Conservation (phyloP, 1,284 basidiomycete genomes). For the Erythrobasidium hasegawianum region DNA sequence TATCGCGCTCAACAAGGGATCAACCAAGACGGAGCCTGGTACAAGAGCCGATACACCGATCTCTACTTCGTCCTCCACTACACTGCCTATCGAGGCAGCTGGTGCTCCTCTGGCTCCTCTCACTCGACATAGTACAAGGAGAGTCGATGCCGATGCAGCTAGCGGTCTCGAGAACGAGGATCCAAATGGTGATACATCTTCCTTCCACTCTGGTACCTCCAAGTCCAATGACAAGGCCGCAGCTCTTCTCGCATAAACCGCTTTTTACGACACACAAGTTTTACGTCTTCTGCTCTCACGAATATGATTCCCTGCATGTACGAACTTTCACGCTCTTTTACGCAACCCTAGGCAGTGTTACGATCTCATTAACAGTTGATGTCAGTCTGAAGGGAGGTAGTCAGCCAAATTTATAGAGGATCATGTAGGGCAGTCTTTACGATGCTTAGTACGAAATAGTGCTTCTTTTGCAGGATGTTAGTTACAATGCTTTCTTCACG, state of each 20-base stretch:
- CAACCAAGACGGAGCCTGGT: neutral
- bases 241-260: neutral
- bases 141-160: neutral
- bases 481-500: too few relatives aligned
- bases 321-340: neutral
- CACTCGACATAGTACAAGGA: slow-evolving; percentile 14
- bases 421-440: too few relatives aligned
- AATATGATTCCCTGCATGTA: too few relatives aligned
- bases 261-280: neutral
- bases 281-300: neutral
- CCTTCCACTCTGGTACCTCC: neutral
- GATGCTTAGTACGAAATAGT: too few relatives aligned
- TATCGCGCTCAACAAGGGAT: neutral
- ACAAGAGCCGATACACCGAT: neutral
- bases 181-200: neutral
- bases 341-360: too few relatives aligned
- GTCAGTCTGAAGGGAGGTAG: too few relatives aligned
- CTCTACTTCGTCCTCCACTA: slow-evolving; percentile 13
- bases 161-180: neutral
- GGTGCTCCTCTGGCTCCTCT: slow-evolving; percentile 13
- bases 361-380: too few relatives aligned
- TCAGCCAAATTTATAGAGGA: too few relatives aligned
- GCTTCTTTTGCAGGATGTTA: too few relatives aligned
- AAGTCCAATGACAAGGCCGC: too few relatives aligned
- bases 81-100: slow-evolving; percentile 5